These are phyloP conservation scores for Exserohilum turcica DNA, from an alignment of 2,329 filamentous ascomycete genomes.

Conservation along the genomic window DNA sequence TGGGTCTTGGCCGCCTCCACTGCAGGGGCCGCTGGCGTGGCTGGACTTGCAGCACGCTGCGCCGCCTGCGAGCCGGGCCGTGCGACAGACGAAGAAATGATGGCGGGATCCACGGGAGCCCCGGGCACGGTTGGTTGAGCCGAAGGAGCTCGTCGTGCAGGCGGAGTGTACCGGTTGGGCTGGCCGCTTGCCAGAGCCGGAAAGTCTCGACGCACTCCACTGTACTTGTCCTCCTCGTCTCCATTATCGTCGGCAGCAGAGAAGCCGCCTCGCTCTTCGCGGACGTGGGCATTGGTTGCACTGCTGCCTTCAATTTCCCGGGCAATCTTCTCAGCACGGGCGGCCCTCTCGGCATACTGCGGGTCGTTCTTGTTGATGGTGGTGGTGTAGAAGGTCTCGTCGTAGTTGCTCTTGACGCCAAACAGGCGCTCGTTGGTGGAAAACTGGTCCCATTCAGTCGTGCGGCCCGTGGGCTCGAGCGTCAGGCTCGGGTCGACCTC, in stretches of 20 bases:
- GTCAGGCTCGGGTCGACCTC: constrained; percentile 69
- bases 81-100: constrained; percentile 82
- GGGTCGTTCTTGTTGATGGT: constrained; percentile 83
- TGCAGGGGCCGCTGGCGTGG: constrained; percentile 24
- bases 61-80: constrained; percentile 50
- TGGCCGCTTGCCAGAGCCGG: constrained; percentile 67
- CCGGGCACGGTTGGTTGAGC: constrained; percentile 74
- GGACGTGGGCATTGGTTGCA: constrained; percentile 78
- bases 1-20: constrained; percentile 21
- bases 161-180: constrained; percentile 83
- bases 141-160: constrained; percentile 80
- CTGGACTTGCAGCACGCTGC: constrained; percentile 29
- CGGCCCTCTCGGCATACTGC: constrained; percentile 76
- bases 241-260: constrained; percentile 67
- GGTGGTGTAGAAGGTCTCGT: constrained; percentile 95
- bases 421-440: constrained; percentile 86
- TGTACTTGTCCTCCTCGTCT: constrained; percentile 98
- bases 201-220: constrained; percentile 80
- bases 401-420: constrained; percentile 85
- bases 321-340: constrained; percentile 77
- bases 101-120: constrained; percentile 82
- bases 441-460: constrained; percentile 84
- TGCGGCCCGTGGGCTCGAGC: constrained; percentile 62
- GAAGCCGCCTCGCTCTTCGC: constrained; percentile 81
- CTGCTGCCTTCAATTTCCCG: constrained; percentile 83